Evolutionary conservation across 805 yeast genomes (phyloP).

Genomic region (Ogataea methanolica): DNA sequence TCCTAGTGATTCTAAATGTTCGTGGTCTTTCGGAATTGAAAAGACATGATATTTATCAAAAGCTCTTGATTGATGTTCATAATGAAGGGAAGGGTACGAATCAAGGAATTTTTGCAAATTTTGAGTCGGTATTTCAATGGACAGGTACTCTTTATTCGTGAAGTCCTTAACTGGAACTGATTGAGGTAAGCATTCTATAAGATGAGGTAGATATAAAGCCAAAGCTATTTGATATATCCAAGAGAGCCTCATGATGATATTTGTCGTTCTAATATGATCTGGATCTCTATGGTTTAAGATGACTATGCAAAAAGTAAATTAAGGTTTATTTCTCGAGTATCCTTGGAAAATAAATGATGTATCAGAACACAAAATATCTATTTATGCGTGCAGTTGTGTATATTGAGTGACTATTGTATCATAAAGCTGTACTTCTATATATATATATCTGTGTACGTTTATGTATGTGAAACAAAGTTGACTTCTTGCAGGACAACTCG

Average conservation of each 20-base stretch:
- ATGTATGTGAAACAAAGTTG: too few relatives aligned
- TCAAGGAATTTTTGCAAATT: constrained; percentile 34
- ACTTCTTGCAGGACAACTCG: too few relatives aligned
- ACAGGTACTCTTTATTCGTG: constrained; percentile 49
- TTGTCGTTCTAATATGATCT: too few relatives aligned
- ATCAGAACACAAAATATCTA: too few relatives aligned
- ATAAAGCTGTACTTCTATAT: too few relatives aligned
- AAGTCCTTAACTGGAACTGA: constrained; percentile 40
- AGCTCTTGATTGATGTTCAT: constrained; percentile 63
- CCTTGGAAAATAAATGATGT: too few relatives aligned
- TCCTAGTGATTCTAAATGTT: constrained; percentile 31
- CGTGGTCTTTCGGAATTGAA: constrained; percentile 42
- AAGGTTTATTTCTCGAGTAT: too few relatives aligned
- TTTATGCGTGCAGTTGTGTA: too few relatives aligned
- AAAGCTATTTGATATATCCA: constrained; percentile 1
- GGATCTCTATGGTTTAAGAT: too few relatives aligned
- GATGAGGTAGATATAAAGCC: not conserved
- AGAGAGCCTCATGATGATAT: constrained; percentile 1
- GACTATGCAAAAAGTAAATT: too few relatives aligned
- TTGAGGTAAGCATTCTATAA: not conserved
- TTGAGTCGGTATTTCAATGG: constrained; percentile 46
- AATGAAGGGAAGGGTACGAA: constrained; percentile 42
- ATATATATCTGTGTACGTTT: too few relatives aligned
- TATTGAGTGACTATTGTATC: too few relatives aligned
- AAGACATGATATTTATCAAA: constrained; percentile 63